These are phyloP conservation scores for Paracoccidioides lutzii DNA, from an alignment of 2,329 filamentous ascomycete species.

Conservation along the genomic window DNA sequence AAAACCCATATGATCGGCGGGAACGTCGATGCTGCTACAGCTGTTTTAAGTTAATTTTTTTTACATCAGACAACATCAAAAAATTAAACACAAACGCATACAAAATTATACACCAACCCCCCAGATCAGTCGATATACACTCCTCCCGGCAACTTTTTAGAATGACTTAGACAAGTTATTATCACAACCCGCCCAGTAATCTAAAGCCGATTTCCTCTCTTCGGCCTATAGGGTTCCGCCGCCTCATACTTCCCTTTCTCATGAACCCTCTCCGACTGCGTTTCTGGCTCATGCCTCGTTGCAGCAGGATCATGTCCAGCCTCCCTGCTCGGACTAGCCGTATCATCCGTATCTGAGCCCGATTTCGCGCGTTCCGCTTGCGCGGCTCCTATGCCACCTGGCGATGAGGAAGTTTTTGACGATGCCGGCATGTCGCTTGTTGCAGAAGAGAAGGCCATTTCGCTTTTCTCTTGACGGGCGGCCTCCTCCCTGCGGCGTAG, in stretches of 20 bases:
- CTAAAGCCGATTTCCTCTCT: slow-evolving; percentile 76
- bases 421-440: background rate
- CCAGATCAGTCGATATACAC: background rate
- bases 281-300: slow-evolving; percentile 65
- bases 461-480: slow-evolving; percentile 9
- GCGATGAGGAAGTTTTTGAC: slow-evolving; percentile 11
- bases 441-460: slow-evolving; percentile 10
- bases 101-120: too few relatives aligned
- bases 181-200: slow-evolving; percentile 27
- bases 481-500: slow-evolving; percentile 20
- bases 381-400: background rate
- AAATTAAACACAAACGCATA: too few relatives aligned
- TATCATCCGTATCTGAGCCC: slow-evolving; percentile 35
- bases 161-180: too few relatives aligned
- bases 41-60: too few relatives aligned
- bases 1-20: background rate
- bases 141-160: too few relatives aligned
- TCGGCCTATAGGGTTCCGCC: slow-evolving; percentile 57
- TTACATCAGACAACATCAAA: too few relatives aligned
- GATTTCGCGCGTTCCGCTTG: slow-evolving; percentile 3
- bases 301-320: slow-evolving; percentile 69
- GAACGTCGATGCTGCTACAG: too few relatives aligned
- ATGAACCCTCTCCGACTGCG: slow-evolving; percentile 49
- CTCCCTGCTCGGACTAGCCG: slow-evolving; percentile 58
- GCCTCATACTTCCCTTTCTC: slow-evolving; percentile 91